Conservation (phyloP, 192 early-diverging fungal genomes). For the Podila epigama region DNA sequence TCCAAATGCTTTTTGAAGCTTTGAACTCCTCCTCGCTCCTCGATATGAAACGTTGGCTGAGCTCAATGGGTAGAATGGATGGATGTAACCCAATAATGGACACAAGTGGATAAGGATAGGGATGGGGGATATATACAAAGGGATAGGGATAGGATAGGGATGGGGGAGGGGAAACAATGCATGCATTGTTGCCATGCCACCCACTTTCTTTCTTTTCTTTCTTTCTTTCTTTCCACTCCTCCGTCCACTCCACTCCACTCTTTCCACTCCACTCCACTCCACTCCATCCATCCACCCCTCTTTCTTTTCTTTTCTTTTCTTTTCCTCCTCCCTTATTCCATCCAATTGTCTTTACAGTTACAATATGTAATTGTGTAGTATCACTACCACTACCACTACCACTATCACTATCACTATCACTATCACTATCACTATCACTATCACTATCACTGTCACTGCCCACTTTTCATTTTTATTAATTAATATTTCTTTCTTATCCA, state of each 20-base stretch:
- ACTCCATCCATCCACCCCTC: neutral
- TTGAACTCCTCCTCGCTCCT: too few species aligned
- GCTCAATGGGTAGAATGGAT: neutral
- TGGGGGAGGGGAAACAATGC: neutral
- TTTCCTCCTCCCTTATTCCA: neutral
- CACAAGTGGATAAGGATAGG: neutral
- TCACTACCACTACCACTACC: too few species aligned
- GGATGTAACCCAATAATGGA: neutral
- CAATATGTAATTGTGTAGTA: too few species aligned
- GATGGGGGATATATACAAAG: neutral
- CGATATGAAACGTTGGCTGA: too few species aligned
- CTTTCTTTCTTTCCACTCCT: neutral
- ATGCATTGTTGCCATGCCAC: neutral
- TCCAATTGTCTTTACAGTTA: neutral
- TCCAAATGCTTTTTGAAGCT: too few species aligned
- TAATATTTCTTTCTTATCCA: too few species aligned
- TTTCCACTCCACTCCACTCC: slow-evolving; percentile 1
- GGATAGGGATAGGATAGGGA: neutral
- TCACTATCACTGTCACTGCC: too few species aligned
- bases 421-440: too few species aligned
- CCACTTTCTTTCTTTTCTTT: neutral
- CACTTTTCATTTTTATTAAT: too few species aligned
- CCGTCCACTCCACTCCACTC: neutral
- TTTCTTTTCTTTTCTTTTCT: neutral
- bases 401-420: too few species aligned